Conservation (phyloP, 352 stramenopile genomes). For the Globisporangium splendens region DNA sequence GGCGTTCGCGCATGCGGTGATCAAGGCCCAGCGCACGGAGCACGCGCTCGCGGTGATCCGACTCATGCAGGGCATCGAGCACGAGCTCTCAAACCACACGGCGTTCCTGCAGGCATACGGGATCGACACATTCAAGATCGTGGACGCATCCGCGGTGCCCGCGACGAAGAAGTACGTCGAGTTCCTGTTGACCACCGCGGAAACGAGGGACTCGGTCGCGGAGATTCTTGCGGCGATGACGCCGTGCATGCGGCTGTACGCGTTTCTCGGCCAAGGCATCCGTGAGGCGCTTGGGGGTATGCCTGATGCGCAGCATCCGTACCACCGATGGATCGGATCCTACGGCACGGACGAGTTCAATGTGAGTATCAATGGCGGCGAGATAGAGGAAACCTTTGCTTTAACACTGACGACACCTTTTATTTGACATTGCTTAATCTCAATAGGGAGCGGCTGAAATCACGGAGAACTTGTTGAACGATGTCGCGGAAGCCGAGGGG, state of each 20-base stretch:
- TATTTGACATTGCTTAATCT: too few relatives aligned
- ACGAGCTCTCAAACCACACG: conserved; percentile 40
- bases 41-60: conserved; percentile 36
- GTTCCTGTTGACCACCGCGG: conserved; percentile 44
- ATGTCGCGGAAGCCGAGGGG: conserved; percentile 21
- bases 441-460: conserved; percentile 20
- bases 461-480: conserved; percentile 34
- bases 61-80: conserved; percentile 41
- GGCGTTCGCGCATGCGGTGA: conserved; percentile 44
- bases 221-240: conserved; percentile 55
- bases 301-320: conserved; percentile 16
- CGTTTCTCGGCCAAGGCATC: conserved; percentile 39
- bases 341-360: conserved; percentile 41
- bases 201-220: conserved; percentile 21
- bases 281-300: conserved; percentile 8
- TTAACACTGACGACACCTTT: too few relatives aligned
- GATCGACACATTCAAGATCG: conserved; percentile 33
- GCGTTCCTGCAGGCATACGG: conserved; percentile 47
- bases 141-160: conserved; percentile 18
- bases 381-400: too few relatives aligned
- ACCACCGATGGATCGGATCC: conserved; percentile 45
- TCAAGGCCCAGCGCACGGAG: conserved; percentile 29
- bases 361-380: too few relatives aligned
- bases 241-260: conserved; percentile 47
- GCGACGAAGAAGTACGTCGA: conserved; percentile 44